Base-by-base conservation (phyloP, 176 grass and related monocot genomes). In the Phragmites australis region DNA sequence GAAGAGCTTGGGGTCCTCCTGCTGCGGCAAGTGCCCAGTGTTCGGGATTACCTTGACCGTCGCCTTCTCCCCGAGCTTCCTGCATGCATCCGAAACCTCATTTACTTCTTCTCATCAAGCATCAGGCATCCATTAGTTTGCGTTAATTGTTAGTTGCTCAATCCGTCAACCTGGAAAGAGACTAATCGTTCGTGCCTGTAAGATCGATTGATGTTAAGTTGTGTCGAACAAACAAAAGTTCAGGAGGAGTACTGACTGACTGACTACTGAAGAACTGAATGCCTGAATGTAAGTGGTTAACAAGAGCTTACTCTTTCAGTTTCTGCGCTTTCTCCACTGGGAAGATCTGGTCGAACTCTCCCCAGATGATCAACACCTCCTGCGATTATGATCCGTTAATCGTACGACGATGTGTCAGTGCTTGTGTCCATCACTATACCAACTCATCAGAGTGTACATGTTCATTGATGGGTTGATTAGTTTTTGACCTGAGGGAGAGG, bases 281-380 rank as follows among this genome's bases (percentile, higher is more conserved):
- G 9, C 60, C 64, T 59, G 65, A n/a, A 83, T 56, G 71, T 53
- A 0, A 42, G 11, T 5, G 5, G 23, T 1, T 6, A 75, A 6
- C 2, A 11, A 54, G 15, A 68, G 45, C 88, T 91, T 82, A 97
- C 94, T 94, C 85, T 81, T 92, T 90, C 31, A 94, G 21, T 70
- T 90, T 79, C 64, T 84, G 46, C 1, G 92, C 92, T 31, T 94
- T 97, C 12, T 85, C 88, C 30, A 94, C 56, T 0, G 86, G 88
- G 53, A 94, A 97, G 43, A 97, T 92, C 77, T 89, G 87, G 70
- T 97, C 94, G 37, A 91, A 83, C 63, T 94, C 92, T 37, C 94
- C 94, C 94, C 94, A 97, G 34, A 94, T 65, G 64, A 97, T 82
- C 45, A 97, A 69, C 23, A 94, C 83, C 47, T 97, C 85, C 94